Evolutionary conservation across 2,329 filamentous ascomycete species (phyloP), one percentile per base, ranked within the genome.

Genomic region (Colletotrichum sansevieriae): DNA sequence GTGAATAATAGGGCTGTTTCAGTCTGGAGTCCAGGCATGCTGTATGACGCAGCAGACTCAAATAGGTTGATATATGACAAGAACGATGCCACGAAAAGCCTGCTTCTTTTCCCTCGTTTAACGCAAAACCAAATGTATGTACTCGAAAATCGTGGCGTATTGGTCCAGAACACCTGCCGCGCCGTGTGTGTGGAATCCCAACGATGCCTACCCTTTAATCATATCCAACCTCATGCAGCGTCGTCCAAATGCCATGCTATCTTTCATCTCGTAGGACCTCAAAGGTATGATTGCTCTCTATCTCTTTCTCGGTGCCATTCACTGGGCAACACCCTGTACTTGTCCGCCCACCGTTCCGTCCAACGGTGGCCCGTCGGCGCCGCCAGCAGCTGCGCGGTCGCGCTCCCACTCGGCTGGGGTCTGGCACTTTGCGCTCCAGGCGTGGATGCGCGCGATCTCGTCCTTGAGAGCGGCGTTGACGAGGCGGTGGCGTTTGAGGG

Each of bases 351-450:
- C 78, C 0, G 83, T 85, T 8, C 83, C 83, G 13, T 84, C 80
- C 69, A 83, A 62, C 0, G 82, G 79, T 44, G 82, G 83, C 15
- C 73, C 73, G 15, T 75, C 75, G 12, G 71, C 68, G 41, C 67
- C 72, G 65, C 73, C 77, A 8, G 76, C 74, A 6, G 75, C 75
- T 25, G 79, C 80, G 74, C 76, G 79, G 80, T 91, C 87, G 79
- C 88, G 90, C 82, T 93, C 88, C 90, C 92, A 97, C 83, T 98
- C 93, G 75, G 94, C 93, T 0, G 93, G 93, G 9, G 95, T 98
- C 83, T 94, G 92, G 79, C 95, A 97, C 82, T 94, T 97, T 33
- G 94, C 93, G 64, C 93, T 97, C 95, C 95, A 98, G 44, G 95
- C 95, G 83, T 98, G 95, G 74, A 98, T 97, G 72, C 88, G 88